These are phyloP conservation scores for Fusarium torreyae DNA, from an alignment of 2,329 filamentous ascomycete genomes.

Conservation along the genomic window DNA sequence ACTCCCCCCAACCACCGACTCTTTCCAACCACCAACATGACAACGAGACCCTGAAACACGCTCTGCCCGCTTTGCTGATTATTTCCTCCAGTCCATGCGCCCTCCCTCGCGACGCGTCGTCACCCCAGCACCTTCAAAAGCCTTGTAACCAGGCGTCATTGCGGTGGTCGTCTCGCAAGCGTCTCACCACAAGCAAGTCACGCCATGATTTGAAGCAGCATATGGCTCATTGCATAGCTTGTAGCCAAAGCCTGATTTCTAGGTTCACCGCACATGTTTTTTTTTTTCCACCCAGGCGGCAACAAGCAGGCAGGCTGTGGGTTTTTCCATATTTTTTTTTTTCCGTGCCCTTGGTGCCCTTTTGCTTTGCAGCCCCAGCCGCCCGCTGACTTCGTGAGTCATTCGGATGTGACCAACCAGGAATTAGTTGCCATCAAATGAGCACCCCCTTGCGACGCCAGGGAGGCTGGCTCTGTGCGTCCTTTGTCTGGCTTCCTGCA, in stretches of 20 bases:
- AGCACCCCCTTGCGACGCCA: conserved; percentile 42
- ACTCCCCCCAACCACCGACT: conserved; percentile 43
- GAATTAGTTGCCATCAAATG: conserved; percentile 32
- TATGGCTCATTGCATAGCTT: conserved; percentile 11
- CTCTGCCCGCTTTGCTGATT: conserved; percentile 47
- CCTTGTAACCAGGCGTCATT: conserved; percentile 12
- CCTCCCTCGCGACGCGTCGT: conserved; percentile 42
- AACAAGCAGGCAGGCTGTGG: conserved; percentile 37
- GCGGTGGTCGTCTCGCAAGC: conserved; percentile 38
- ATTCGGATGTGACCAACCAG: conserved; percentile 49
- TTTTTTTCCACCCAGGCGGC: conserved; percentile 32
- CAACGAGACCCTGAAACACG: conserved; percentile 49
- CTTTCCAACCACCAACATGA: conserved; percentile 44
- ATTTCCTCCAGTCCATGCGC: conserved; percentile 29
- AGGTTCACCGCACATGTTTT: conserved; percentile 39
- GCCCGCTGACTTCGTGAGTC: conserved; percentile 48
- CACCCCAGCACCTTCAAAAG: conserved; percentile 14
- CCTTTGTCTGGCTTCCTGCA: conserved; percentile 52
- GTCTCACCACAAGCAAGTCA: conserved; percentile 43
- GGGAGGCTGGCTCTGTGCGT: conserved; percentile 53
- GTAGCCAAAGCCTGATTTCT: conserved; percentile 26
- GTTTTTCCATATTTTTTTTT: conserved; percentile 45
- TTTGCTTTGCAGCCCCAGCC: conserved; percentile 31
- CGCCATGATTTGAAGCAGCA: conserved; percentile 18
- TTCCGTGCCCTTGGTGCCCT: conserved; percentile 37